Percentiles rank a stretch among this genome's conserved stretches.
Evolutionary conservation across 129 eudicot species (phyloP).

Genomic region (Daucus carota): DNA sequence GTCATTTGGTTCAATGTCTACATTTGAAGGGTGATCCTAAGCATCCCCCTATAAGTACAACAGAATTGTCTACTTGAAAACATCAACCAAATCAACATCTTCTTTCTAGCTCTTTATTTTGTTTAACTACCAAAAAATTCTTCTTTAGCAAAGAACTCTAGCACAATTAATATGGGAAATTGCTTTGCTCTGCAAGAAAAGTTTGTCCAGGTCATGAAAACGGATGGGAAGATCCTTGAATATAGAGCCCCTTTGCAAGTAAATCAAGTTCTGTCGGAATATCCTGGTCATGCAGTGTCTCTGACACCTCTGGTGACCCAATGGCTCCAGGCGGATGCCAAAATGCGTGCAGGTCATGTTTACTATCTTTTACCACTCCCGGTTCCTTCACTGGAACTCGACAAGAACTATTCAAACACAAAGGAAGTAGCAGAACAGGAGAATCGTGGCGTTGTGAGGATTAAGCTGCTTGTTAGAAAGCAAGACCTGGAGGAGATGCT

Average conservation of each 20-base stretch:
- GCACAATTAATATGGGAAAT: slow-evolving; percentile 58
- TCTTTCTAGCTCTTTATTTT: neutral
- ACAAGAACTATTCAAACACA: slow-evolving; percentile 12
- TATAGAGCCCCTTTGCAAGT: slow-evolving; percentile 45
- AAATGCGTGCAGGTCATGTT: slow-evolving; percentile 30
- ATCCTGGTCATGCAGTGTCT: slow-evolving; percentile 35
- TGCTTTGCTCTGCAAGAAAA: slow-evolving; percentile 50
- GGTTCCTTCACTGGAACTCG: slow-evolving; percentile 9
- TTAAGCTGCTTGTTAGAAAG: slow-evolving; percentile 65
- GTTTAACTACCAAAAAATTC: neutral
- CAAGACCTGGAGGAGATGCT: slow-evolving; percentile 68
- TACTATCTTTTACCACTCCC: slow-evolving; percentile 46
- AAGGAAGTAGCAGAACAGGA: slow-evolving; percentile 12
- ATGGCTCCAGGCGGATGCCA: slow-evolving; percentile 30
- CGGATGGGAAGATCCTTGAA: slow-evolving; percentile 39
- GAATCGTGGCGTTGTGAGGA: slow-evolving; percentile 41
- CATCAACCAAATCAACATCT: slow-evolving; percentile 6
- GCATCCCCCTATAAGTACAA: slow-evolving; percentile 27
- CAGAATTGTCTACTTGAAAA: neutral
- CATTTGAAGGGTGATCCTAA: slow-evolving; percentile 5
- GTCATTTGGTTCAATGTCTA: slow-evolving; percentile 8
- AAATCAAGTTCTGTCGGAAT: slow-evolving; percentile 32
- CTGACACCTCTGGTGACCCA: slow-evolving; percentile 31
- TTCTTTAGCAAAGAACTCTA: neutral
- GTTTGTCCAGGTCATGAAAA: slow-evolving; percentile 42